A percentile compares a stretch with the other conserved stretches of the same genome.
phyloP scores from a whole-genome alignment of 805 yeast genomes.

The Starmerella powellii region DNA sequence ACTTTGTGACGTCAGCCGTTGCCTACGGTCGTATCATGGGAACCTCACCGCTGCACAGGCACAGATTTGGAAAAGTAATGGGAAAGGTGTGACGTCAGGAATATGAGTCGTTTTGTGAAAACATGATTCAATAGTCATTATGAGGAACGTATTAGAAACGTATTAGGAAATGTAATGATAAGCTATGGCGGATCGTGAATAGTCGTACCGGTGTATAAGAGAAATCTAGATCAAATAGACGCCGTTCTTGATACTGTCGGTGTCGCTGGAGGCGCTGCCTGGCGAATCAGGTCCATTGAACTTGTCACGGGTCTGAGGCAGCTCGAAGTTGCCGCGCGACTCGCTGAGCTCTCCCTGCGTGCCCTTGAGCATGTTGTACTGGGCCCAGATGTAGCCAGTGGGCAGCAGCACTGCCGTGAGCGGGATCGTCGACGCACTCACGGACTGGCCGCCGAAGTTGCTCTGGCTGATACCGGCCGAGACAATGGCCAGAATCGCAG shows the following conservation, averaged over 20 bases:
- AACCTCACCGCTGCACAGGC: too few relatives aligned
- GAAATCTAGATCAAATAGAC: too few relatives aligned
- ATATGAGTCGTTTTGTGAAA: too few relatives aligned
- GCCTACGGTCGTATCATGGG: too few relatives aligned
- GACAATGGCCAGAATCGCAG: slow-evolving; percentile 54
- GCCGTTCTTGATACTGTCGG: background rate
- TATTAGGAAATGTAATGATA: too few relatives aligned
- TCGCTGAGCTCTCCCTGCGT: background rate
- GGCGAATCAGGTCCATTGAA: background rate
- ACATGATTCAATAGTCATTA: too few relatives aligned
- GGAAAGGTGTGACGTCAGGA: too few relatives aligned
- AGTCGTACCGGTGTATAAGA: background rate
- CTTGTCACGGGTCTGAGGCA: background rate
- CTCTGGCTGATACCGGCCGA: slow-evolving; percentile 18
- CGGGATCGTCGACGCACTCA: slow-evolving; percentile 16
- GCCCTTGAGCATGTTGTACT: slow-evolving; percentile 8
- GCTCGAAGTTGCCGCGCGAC: background rate
- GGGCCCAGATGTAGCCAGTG: slow-evolving; percentile 25
- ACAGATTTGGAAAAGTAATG: too few relatives aligned
- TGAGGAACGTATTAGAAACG: too few relatives aligned
- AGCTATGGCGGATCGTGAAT: too few relatives aligned
- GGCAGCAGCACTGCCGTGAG: slow-evolving; percentile 21
- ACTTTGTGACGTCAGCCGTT: too few relatives aligned
- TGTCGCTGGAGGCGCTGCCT: background rate
- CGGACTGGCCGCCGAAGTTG: slow-evolving; percentile 11